Evolutionary conservation across 2,329 filamentous ascomycete species (phyloP).

Genomic region (Aspergillus sp.): DNA sequence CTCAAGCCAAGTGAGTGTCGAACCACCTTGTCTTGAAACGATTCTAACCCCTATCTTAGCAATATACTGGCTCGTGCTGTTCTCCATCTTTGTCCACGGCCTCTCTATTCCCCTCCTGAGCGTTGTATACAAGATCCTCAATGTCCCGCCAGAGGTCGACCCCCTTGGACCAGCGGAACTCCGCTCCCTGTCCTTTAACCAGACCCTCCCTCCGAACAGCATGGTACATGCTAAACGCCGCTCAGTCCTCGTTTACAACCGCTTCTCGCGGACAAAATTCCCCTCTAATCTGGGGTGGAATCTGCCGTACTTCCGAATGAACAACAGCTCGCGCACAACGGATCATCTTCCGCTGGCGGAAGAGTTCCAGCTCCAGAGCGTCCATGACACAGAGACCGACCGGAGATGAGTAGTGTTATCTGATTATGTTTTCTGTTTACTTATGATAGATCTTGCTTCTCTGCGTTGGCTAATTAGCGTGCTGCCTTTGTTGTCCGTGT

Average conservation of each 20-base stretch:
- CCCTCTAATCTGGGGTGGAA: not conserved
- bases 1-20: conserved; percentile 37
- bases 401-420: no score
- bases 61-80: conserved; percentile 48
- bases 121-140: conserved; percentile 28
- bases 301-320: not conserved
- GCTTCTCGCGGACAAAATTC: conserved; percentile 25
- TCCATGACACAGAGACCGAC: no score
- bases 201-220: conserved; percentile 36
- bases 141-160: conserved; percentile 32
- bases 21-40: not conserved
- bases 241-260: conserved; percentile 35
- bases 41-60: conserved; percentile 21
- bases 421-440: no score
- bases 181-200: conserved; percentile 30
- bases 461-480: no score
- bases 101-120: conserved; percentile 39
- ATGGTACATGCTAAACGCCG: conserved; percentile 24
- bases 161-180: conserved; percentile 30
- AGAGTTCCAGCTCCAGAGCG: no score
- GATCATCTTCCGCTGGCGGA: no score
- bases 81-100: conserved; percentile 40
- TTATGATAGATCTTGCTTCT: no score
- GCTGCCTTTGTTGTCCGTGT: no score
- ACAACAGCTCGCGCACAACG: no score